Base-by-base conservation (phyloP, 1,139 yeast species). In the Scheffersomyces lignicola region DNA sequence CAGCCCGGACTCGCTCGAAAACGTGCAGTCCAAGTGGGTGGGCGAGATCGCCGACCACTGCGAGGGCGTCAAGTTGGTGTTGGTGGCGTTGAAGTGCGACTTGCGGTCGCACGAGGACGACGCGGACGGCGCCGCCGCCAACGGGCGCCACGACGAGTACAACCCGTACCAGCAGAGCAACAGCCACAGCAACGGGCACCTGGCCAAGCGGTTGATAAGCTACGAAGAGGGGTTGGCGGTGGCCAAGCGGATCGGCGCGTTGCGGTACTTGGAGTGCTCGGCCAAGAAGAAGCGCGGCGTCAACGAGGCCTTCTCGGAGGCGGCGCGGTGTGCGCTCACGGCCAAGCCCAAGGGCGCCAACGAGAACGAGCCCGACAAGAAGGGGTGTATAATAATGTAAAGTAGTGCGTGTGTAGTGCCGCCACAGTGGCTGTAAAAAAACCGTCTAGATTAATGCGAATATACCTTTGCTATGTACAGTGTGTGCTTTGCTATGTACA, bases 271-370 rank as follows among this genome's bases (percentile, higher is more conserved):
- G 56, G 97, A 90, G 60, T 90, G 97, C 63, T 85, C 95, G 21
- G 97, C 97, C 9, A 89, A 89, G 65, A 83, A 83, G 58, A 89
- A 88, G 60, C 76, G 95, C 55, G 97, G 97, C 45, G 97, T 90
- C 18, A 89, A 92, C 54, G 97, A 90, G 62, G 97, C 96, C 4
- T 90, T 90, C 58, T 87, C 96, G 1, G 97, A 90, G 61, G 97
- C 97, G 31, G 96, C 97, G 7, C 78, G 97, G 60, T 26, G 29
- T n/a, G 29, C 29, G 9, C 73, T 92, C 49, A 83, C 87, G 46
- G 96, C 96, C 11, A 86, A 81, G 53, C 88, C 95, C 34, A 86
- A 82, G 42, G 92, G 92, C 37, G 83, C 84, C 30, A 66, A 69
- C 43, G 79, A 76, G 36, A 64, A 65, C 44, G 74, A 65, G 43